phyloP scores from a whole-genome alignment of 148 eudicot genomes.

The Tetragonia tetragonoides region DNA sequence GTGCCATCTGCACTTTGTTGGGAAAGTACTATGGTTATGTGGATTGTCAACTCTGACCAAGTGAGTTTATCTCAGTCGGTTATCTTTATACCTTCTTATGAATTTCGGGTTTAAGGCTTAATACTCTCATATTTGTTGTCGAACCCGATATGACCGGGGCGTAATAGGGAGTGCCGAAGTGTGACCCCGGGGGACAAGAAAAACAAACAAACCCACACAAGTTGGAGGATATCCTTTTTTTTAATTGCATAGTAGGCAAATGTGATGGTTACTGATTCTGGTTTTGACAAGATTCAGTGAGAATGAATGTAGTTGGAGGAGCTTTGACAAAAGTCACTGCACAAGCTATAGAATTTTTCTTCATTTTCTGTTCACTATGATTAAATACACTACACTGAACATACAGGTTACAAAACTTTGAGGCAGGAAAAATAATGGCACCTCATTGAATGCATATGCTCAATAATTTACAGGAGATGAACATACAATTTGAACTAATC shows the following conservation, averaged over 20 bases:
- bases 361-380: constrained; percentile 18
- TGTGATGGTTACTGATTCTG: not conserved
- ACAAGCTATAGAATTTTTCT: not conserved
- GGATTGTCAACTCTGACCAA: too few relatives aligned
- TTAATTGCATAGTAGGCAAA: not conserved
- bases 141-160: too few relatives aligned
- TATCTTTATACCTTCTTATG: too few relatives aligned
- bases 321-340: not conserved
- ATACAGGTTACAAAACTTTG: constrained; percentile 31
- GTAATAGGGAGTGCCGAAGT: too few relatives aligned
- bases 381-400: constrained; percentile 25
- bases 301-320: not conserved
- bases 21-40: too few relatives aligned
- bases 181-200: too few relatives aligned
- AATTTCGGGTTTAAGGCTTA: too few relatives aligned
- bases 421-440: constrained; percentile 26
- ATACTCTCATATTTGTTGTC: too few relatives aligned
- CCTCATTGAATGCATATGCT: constrained; percentile 31
- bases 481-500: constrained; percentile 22
- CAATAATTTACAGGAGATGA: constrained; percentile 29
- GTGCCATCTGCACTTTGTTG: too few relatives aligned
- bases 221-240: too few relatives aligned
- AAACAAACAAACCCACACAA: too few relatives aligned
- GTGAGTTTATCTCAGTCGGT: too few relatives aligned
- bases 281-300: not conserved